Conservation (phyloP, 306 rosid species). For the Medicago lupulina region DNA sequence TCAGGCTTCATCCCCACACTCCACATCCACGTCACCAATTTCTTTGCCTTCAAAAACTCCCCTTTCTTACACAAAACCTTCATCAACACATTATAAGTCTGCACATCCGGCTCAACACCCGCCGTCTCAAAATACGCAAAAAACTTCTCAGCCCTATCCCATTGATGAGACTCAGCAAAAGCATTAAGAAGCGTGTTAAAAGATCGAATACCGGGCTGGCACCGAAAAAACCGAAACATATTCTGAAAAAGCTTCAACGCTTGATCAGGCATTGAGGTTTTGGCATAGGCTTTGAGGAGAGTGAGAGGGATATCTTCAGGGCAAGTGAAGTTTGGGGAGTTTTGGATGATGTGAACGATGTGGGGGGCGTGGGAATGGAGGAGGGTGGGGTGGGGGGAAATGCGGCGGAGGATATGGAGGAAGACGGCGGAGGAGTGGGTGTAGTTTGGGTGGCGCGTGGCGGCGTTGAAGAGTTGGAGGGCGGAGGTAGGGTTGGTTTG, state of each 20-base stretch:
- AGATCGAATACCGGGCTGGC: constrained; percentile 69
- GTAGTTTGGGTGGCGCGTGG: constrained; percentile 58
- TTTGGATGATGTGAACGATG: constrained; percentile 54
- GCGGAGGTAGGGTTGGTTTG: constrained; percentile 66
- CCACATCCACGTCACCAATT: constrained; percentile 73
- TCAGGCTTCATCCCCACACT: constrained; percentile 64
- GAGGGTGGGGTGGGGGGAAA: constrained; percentile 53
- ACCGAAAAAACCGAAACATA: constrained; percentile 77
- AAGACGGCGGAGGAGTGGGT: constrained; percentile 60
- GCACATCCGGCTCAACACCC: constrained; percentile 68
- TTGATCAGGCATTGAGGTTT: constrained; percentile 75
- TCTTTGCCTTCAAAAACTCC: constrained; percentile 70
- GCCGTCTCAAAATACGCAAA: constrained; percentile 60
- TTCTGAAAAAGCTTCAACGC: constrained; percentile 64
- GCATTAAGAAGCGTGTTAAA: constrained; percentile 77
- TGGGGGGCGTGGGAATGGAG: constrained; percentile 52
- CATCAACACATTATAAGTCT: constrained; percentile 70
- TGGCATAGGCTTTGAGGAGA: constrained; percentile 75
- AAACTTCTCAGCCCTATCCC: constrained; percentile 72
- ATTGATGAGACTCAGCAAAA: constrained; percentile 67
- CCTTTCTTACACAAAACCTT: constrained; percentile 75
- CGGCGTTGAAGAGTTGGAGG: constrained; percentile 70
- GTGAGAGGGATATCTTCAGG: constrained; percentile 78
- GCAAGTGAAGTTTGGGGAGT: constrained; percentile 60
- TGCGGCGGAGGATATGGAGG: constrained; percentile 76